phyloP scores from a whole-genome alignment of 2,329 filamentous ascomycete genomes.

The Clathrospora elynae region DNA sequence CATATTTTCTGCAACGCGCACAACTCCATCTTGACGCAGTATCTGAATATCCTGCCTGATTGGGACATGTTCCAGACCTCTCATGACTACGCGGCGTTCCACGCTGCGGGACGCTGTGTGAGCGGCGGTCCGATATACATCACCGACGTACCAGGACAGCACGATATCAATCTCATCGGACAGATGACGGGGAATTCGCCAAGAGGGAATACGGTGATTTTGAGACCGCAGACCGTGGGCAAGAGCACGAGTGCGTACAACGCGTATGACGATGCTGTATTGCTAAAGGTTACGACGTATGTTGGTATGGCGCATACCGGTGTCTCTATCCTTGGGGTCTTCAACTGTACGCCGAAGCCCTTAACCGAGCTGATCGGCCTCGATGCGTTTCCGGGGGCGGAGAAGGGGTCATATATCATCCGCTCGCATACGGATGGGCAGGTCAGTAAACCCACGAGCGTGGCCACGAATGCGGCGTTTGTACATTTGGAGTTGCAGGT shows the following conservation, averaged over 20 bases:
- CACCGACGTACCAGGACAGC: conserved; percentile 83
- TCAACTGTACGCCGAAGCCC: conserved; percentile 72
- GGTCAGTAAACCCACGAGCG: conserved; percentile 60
- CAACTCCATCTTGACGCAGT: conserved; percentile 79
- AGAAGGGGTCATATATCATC: conserved; percentile 68
- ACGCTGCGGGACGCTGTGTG: conserved; percentile 87
- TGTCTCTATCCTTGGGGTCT: conserved; percentile 78
- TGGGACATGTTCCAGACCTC: conserved; percentile 76
- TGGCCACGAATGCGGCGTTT: conserved; percentile 55
- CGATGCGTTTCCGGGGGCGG: conserved; percentile 72
- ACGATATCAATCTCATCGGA: conserved; percentile 74
- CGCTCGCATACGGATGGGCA: conserved; percentile 71
- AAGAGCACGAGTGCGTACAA: conserved; percentile 75
- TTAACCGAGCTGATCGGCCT: conserved; percentile 73
- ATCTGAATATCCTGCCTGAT: conserved; percentile 86
- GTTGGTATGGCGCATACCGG: conserved; percentile 71
- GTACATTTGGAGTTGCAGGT: conserved; percentile 67
- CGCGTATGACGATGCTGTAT: conserved; percentile 70
- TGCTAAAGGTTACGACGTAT: conserved; percentile 81
- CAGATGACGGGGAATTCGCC: conserved; percentile 81
- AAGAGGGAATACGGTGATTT: conserved; percentile 74
- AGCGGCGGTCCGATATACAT: conserved; percentile 94
- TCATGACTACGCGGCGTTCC: conserved; percentile 76
- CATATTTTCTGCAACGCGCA: conserved; percentile 95
- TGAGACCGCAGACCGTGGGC: conserved; percentile 76